Evolutionary conservation across 1,284 basidiomycete genomes (phyloP).

Genomic region (Ustilago shanxiensis): DNA sequence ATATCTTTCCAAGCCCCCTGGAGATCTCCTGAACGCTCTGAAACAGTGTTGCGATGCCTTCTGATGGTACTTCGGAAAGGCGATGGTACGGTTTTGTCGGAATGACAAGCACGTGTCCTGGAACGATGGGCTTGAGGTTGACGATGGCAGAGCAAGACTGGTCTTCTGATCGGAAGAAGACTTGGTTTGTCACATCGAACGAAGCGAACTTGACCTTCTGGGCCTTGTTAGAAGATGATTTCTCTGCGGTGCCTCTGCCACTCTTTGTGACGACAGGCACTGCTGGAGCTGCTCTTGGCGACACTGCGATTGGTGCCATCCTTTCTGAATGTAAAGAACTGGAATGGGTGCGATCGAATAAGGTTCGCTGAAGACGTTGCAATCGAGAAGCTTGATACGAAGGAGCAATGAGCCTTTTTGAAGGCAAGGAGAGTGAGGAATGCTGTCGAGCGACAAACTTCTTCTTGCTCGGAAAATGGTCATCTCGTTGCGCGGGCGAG

Average conservation of each 20-base stretch:
- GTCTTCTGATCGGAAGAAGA: slow-evolving; percentile 48
- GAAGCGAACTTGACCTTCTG: slow-evolving; percentile 43
- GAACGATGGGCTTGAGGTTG: slow-evolving; percentile 68
- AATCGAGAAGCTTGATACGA: slow-evolving; percentile 30
- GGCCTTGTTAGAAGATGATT: background rate
- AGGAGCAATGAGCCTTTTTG: slow-evolving; percentile 32
- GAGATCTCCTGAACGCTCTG: slow-evolving; percentile 59
- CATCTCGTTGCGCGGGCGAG: background rate
- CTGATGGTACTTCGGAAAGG: slow-evolving; percentile 50
- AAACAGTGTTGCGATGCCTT: slow-evolving; percentile 55
- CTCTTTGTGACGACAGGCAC: slow-evolving; percentile 11
- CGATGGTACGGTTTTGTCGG: slow-evolving; percentile 55
- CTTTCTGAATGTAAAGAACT: slow-evolving; percentile 6
- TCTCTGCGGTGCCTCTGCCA: background rate
- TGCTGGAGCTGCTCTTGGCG: slow-evolving; percentile 37
- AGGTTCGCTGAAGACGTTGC: slow-evolving; percentile 24
- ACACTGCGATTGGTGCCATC: slow-evolving; percentile 47
- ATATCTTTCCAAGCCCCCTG: slow-evolving; percentile 54
- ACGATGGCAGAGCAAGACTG: slow-evolving; percentile 54
- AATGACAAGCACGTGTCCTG: slow-evolving; percentile 66
- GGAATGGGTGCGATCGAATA: background rate
- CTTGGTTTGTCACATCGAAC: slow-evolving; percentile 56
- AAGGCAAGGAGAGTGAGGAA: background rate
- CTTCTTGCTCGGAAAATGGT: background rate
- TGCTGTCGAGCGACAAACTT: slow-evolving; percentile 19